Percentiles rank a stretch among this genome's conserved stretches.
Evolutionary conservation across 106 monocot genomes (phyloP).

Genomic region (Gastrodia elata): DNA sequence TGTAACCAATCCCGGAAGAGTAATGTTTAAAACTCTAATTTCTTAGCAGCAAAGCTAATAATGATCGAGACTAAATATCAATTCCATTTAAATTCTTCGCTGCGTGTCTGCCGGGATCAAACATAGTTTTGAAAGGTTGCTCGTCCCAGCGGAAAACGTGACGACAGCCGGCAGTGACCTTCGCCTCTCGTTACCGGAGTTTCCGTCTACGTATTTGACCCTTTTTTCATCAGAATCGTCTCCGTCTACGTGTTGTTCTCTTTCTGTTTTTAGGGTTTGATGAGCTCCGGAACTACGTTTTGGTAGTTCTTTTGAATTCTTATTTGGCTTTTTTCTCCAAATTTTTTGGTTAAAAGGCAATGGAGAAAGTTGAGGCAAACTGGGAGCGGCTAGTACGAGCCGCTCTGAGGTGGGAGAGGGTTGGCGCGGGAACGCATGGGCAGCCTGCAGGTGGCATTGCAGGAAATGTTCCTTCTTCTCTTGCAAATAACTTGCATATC

Average conservation of each 20-base stretch:
- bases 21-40: too few relatives aligned
- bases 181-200: neutral
- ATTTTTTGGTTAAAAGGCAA: conserved; percentile 6
- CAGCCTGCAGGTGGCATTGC: conserved; percentile 60
- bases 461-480: conserved; percentile 67
- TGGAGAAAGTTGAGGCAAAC: conserved; percentile 46
- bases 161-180: neutral
- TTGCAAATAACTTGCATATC: conserved; percentile 73
- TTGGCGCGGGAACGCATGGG: conserved; percentile 22
- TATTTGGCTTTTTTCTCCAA: neutral
- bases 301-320: neutral
- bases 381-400: conserved; percentile 91
- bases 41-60: too few relatives aligned
- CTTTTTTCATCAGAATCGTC: neutral
- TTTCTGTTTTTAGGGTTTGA: conserved; percentile 1
- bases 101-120: too few relatives aligned
- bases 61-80: too few relatives aligned
- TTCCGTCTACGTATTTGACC: neutral
- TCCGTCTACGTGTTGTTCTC: neutral
- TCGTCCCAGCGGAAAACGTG: neutral
- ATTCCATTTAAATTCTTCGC: too few relatives aligned
- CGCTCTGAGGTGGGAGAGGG: conserved; percentile 49
- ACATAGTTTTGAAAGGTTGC: too few relatives aligned
- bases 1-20: too few relatives aligned
- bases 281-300: neutral